Conservation (phyloP, 2,329 filamentous ascomycete genomes). For the Rutstroemia sp. region DNA sequence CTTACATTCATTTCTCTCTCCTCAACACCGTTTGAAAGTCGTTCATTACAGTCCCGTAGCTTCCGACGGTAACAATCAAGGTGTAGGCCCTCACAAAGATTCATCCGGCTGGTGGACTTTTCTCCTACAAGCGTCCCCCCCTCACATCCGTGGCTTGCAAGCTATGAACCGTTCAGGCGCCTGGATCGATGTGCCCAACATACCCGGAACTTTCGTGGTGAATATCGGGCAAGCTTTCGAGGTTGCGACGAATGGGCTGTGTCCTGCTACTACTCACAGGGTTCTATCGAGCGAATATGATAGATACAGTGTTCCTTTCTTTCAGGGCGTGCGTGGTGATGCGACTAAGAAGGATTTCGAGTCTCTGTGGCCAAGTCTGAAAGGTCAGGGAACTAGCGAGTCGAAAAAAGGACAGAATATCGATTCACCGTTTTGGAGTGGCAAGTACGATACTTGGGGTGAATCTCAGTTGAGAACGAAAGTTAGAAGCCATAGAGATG, state of each 20-base stretch:
- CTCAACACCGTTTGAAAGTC: conserved; percentile 5
- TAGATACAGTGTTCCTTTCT: conserved; percentile 6
- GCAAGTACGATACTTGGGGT: conserved; percentile 6
- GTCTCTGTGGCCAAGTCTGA: conserved; percentile 1
- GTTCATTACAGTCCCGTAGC: conserved; percentile 1
- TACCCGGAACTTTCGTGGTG: conserved; percentile 5
- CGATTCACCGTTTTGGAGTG: neutral
- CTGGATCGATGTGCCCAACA: conserved; percentile 8
- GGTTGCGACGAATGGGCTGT: conserved; percentile 5
- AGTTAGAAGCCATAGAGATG: conserved; percentile 1
- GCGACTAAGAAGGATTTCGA: conserved; percentile 8
- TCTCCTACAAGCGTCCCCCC: conserved; percentile 4
- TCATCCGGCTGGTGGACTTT: conserved; percentile 9
- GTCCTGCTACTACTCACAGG: conserved; percentile 5
- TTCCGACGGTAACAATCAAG: neutral
- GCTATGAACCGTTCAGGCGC: conserved; percentile 4
- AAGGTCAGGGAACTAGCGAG: neutral
- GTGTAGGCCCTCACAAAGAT: conserved; percentile 7
- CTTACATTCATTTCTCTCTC: conserved; percentile 2
- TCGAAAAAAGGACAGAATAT: neutral
- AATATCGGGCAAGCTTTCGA: conserved; percentile 8
- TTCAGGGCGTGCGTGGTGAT: conserved; percentile 6
- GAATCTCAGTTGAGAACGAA: conserved; percentile 9
- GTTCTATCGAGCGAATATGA: conserved; percentile 3
- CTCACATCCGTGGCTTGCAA: conserved; percentile 6